phyloP scores from a whole-genome alignment of 2,329 filamentous ascomycete species.

The Reticulascus tulasneorum region DNA sequence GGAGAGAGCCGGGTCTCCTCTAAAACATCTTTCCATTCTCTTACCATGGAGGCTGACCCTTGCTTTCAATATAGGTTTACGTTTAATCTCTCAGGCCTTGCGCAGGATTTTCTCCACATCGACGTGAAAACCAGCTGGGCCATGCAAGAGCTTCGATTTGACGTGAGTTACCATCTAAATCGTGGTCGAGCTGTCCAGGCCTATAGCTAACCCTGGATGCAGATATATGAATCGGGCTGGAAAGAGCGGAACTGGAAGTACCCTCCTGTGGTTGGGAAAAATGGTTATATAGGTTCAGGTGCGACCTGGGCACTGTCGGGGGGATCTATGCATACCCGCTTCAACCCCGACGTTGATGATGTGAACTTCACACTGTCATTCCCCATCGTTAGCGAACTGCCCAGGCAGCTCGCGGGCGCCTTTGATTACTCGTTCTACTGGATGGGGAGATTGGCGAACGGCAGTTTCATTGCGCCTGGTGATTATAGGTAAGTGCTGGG shows the following conservation, averaged over 20 bases:
- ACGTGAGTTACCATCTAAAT: constrained; percentile 12
- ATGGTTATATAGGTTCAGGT: constrained; percentile 37
- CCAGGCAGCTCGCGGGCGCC: constrained; percentile 22
- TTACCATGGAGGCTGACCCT: too few relatives aligned
- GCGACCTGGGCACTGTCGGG: constrained; percentile 35
- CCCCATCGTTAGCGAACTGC: constrained; percentile 29
- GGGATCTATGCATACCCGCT: constrained; percentile 28
- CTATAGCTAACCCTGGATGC: neutral
- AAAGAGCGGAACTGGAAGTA: constrained; percentile 36
- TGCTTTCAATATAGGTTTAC: constrained; percentile 23
- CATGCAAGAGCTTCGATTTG: constrained; percentile 22
- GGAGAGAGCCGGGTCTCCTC: too few relatives aligned
- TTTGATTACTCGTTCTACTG: constrained; percentile 29
- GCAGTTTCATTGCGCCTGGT: constrained; percentile 33
- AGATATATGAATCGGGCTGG: constrained; percentile 35
- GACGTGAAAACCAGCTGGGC: constrained; percentile 17
- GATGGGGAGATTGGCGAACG: constrained; percentile 39
- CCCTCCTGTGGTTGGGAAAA: constrained; percentile 32
- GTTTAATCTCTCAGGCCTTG: constrained; percentile 18
- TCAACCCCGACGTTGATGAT: constrained; percentile 28
- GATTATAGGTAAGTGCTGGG: too few relatives aligned
- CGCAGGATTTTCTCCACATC: constrained; percentile 23
- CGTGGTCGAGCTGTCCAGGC: too few relatives aligned
- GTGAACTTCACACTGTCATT: constrained; percentile 34
- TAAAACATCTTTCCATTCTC: too few relatives aligned